Evolutionary conservation across 2,329 filamentous ascomycete species (phyloP).

Genomic region (Sporothrix pseudoabietina): DNA sequence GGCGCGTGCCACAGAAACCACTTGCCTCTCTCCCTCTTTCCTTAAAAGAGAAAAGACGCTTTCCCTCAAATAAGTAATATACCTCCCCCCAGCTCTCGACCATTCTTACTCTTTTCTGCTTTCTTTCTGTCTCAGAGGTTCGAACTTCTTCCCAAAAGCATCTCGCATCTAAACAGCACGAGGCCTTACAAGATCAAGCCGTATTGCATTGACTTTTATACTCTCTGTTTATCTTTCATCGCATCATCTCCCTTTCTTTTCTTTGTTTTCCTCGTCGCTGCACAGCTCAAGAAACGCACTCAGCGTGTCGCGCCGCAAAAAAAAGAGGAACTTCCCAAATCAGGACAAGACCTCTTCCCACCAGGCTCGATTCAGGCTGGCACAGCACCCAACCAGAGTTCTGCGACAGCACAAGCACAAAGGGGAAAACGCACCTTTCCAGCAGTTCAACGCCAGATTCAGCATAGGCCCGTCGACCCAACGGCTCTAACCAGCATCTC

Average conservation of each 20-base stretch:
- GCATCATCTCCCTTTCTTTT: neutral
- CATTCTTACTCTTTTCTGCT: slow-evolving; percentile 28
- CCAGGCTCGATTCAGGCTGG: slow-evolving; percentile 52
- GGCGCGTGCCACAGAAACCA: slow-evolving; percentile 35
- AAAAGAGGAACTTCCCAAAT: slow-evolving; percentile 30
- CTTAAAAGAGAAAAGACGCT: slow-evolving; percentile 34
- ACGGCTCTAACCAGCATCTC: slow-evolving; percentile 66
- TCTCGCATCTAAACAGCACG: slow-evolving; percentile 3
- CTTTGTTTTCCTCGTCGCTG: neutral
- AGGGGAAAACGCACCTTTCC: slow-evolving; percentile 49
- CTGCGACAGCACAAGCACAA: slow-evolving; percentile 50
- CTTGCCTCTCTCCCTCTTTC: slow-evolving; percentile 31
- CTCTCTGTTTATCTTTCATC: neutral
- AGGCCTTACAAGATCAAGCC: neutral
- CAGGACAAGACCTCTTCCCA: slow-evolving; percentile 40
- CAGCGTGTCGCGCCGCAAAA: slow-evolving; percentile 29
- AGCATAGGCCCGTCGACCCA: slow-evolving; percentile 67
- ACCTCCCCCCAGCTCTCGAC: slow-evolving; percentile 31
- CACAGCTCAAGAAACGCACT: slow-evolving; percentile 17
- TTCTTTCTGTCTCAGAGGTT: slow-evolving; percentile 26
- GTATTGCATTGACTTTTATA: neutral
- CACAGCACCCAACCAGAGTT: slow-evolving; percentile 54
- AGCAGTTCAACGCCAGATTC: slow-evolving; percentile 62
- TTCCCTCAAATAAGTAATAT: slow-evolving; percentile 36
- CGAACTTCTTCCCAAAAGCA: neutral